phyloP scores from a whole-genome alignment of 192 early-diverging fungal genomes.

The Podila clonocystis region DNA sequence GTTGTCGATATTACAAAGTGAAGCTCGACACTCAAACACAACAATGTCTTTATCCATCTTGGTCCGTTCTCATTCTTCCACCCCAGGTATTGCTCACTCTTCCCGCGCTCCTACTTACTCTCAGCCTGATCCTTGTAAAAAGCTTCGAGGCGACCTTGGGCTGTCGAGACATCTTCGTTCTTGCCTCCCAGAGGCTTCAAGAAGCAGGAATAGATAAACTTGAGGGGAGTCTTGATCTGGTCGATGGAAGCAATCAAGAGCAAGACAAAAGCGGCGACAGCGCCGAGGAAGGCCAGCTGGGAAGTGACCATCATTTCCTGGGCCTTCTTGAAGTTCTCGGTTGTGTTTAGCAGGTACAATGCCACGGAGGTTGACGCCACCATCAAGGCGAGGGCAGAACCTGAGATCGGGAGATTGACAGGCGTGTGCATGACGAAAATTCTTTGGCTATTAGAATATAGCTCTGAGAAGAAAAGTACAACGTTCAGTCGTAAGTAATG shows the following conservation, averaged over 20 bases:
- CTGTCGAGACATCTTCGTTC: conserved; percentile 61
- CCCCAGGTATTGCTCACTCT: no score
- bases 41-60: not conserved
- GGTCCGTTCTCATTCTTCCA: no score
- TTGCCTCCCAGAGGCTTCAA: conserved; percentile 69
- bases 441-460: no score
- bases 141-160: conserved; percentile 77
- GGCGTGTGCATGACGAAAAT: no score
- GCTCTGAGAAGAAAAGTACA: no score
- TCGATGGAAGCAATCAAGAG: conserved; percentile 44
- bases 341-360: conserved; percentile 40
- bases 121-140: conserved; percentile 87
- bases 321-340: conserved; percentile 42
- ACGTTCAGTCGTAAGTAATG: no score
- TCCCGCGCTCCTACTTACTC: conserved; percentile 36
- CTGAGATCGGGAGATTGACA: not conserved
- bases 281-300: conserved; percentile 33
- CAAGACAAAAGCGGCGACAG: conserved; percentile 30
- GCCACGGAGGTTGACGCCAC: conserved; percentile 39
- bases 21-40: not conserved
- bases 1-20: no score
- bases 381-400: conserved; percentile 30
- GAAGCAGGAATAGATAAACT: conserved; percentile 81
- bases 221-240: conserved; percentile 53
- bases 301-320: conserved; percentile 48